Evolutionary conservation across 768 basidiomycete genomes (phyloP).

Genomic region (Xerocomellus intermedius): DNA sequence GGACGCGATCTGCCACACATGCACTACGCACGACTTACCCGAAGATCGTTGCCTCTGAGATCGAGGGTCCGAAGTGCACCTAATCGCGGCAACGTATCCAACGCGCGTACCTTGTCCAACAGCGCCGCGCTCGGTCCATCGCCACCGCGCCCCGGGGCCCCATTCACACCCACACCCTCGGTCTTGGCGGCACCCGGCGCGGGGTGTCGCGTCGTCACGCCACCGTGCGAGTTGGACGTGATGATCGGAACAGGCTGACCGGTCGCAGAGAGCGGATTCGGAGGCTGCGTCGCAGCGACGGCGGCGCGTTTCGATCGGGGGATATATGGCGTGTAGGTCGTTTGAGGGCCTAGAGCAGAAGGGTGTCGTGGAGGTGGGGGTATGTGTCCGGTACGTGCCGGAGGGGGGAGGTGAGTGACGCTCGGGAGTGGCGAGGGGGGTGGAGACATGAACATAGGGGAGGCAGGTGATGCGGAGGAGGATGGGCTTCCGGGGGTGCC

Average conservation of each 20-base stretch:
- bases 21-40: slow-evolving; percentile 50
- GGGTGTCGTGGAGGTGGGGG: slow-evolving; percentile 53
- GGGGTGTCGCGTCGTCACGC: slow-evolving; percentile 48
- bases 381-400: slow-evolving; percentile 38
- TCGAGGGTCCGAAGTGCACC: slow-evolving; percentile 89
- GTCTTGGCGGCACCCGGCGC: not conserved
- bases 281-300: slow-evolving; percentile 20
- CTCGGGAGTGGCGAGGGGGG: slow-evolving; percentile 34
- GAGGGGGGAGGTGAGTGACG: slow-evolving; percentile 17
- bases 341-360: slow-evolving; percentile 48
- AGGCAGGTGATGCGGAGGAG: slow-evolving; percentile 10
- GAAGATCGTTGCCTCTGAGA: slow-evolving; percentile 87
- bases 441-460: slow-evolving; percentile 30
- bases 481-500: not conserved
- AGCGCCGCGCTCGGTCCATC: slow-evolving; percentile 71
- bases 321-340: slow-evolving; percentile 83
- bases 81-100: slow-evolving; percentile 82
- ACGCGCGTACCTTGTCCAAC: slow-evolving; percentile 83
- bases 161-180: slow-evolving; percentile 2
- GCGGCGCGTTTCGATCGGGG: slow-evolving; percentile 55
- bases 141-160: slow-evolving; percentile 17
- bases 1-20: not conserved
- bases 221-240: slow-evolving; percentile 58
- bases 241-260: slow-evolving; percentile 65
- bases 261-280: slow-evolving; percentile 39